Base-by-base conservation (phyloP, 2,329 filamentous ascomycete species). In the Colletotrichum navitas region DNA sequence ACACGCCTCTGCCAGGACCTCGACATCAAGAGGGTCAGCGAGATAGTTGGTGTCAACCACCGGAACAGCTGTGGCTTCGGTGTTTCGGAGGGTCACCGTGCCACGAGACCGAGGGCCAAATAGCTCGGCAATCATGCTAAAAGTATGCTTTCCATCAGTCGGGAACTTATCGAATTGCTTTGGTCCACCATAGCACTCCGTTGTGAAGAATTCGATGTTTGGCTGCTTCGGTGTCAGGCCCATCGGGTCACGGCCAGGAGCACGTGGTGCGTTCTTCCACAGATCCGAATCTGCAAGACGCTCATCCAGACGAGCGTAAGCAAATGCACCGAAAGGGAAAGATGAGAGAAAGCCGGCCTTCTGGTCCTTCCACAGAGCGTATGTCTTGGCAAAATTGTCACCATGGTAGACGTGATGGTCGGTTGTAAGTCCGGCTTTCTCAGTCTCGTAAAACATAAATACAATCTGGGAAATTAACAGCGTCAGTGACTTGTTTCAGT, bases 261-360 rank as follows among this genome's bases (percentile, higher is more conserved):
- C 64, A 7, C 85, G 82, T 0, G 83, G 79, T 0, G 88, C 86
- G 5, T 82, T 79, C 3, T 82, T 82, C 90, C 90, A 92, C 8
- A 89, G 75, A 3, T 84, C 81, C 1, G 86, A 85, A 74, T 89
- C 82, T 56, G 83, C 80, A 1, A 92, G 83, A 8, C 89, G 86
- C 11, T 89, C 85, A 70, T 91, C 88, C 0, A 92, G 81, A n/a
- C 90, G 85, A 7, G 89, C 86, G 74, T 85, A 92, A 14, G 85
- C 89, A 63, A 91, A 91, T 14, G 84, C 83, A 51, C 90, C 90
- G 63, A 91, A 92, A 12, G 89, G 89, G 75, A 91, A 91, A 0
- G 84, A 86, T 1, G 89, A 88, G 1, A 91, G 80, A 43, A 89
- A 83, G 1, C 90, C 90, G 2, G 83, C 82, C 75, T 89, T 89